Base-by-base conservation (phyloP, 768 basidiomycete genomes). In the Phaffia australis region DNA sequence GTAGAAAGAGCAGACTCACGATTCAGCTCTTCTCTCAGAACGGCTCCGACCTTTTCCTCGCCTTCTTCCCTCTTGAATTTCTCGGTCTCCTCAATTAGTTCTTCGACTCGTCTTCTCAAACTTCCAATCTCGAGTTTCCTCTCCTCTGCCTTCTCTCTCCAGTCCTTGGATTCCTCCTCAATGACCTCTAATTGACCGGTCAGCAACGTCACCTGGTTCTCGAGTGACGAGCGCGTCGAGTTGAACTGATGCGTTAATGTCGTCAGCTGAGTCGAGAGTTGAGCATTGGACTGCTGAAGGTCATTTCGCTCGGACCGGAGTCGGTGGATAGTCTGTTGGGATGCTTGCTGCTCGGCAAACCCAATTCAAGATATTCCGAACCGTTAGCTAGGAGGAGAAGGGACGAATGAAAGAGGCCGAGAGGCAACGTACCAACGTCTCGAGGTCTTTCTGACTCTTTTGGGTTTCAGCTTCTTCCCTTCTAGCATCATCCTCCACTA, bases 1-100 rank as follows among this genome's bases (percentile, higher is more conserved):
- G 25, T 3, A 29, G 27, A 49, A 23, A 6, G 54, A 27, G 25
- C 11, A 29, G 19, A 69, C 67, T 50, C 23, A 69, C 67, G 61
- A 35, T 64, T 46, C 16, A 69, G 63, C 35, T 69, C 67, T 25
- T 69, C 62, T 8, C 67, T 57, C 32, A 69, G 18, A 14, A 60
- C 62, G 9, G 16, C 30, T 11, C 56, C 67, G 27, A 55, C 46
- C 57, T 60, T 57, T n/a, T 64, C 52, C 35, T 69, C 62, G 6
- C 58, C 67, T 29, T 64, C 67, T 16, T 60, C 62, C n/a, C 67
- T 35, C 57, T 49, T 52, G 14, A 9, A 11, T 51, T 51, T 54
- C 50, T 69, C 67, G 1, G 60, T 25, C 56, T 69, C 67, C 32
- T 57, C 66, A 15, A 50, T 50, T 7, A 67, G 42, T 55, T 67